Percentiles rank a stretch among this genome's conserved stretches.
phyloP scores from a whole-genome alignment of 352 stramenopile species.

The Hyaloperonospora brassicae region DNA sequence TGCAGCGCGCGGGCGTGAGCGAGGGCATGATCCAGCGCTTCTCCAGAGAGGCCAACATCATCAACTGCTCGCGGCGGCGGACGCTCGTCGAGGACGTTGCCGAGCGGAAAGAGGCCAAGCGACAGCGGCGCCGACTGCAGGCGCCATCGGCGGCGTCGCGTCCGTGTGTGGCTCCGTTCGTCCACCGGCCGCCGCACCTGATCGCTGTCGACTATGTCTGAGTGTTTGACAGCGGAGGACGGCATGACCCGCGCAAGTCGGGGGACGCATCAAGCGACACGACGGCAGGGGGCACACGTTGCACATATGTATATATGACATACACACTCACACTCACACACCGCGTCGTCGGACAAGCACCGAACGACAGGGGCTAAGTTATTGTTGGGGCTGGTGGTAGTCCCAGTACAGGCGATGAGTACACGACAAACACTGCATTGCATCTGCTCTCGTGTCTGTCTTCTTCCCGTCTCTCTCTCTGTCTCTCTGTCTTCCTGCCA shows the following conservation, averaged over 20 bases:
- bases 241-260: not conserved
- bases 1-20: constrained; percentile 41
- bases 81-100: constrained; percentile 38
- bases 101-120: constrained; percentile 31
- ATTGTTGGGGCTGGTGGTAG: constrained; percentile 13
- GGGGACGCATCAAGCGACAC: not conserved
- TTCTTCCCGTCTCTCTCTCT: too few species aligned
- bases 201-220: constrained; percentile 45
- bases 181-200: constrained; percentile 33
- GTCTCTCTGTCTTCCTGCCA: too few species aligned
- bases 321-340: too few species aligned
- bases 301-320: too few species aligned
- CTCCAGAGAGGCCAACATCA: constrained; percentile 57
- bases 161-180: constrained; percentile 26
- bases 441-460: too few species aligned
- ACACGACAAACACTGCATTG: too few species aligned
- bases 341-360: constrained; percentile 6
- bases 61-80: constrained; percentile 42
- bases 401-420: constrained; percentile 13
- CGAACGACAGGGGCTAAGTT: constrained; percentile 19
- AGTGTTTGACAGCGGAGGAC: too few species aligned
- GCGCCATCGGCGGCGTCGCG: constrained; percentile 4
- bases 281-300: constrained; percentile 1
- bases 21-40: constrained; percentile 63
- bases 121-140: constrained; percentile 8